phyloP scores from a whole-genome alignment of 1,284 basidiomycete genomes.

The Sanghuangporus weigelae region DNA sequence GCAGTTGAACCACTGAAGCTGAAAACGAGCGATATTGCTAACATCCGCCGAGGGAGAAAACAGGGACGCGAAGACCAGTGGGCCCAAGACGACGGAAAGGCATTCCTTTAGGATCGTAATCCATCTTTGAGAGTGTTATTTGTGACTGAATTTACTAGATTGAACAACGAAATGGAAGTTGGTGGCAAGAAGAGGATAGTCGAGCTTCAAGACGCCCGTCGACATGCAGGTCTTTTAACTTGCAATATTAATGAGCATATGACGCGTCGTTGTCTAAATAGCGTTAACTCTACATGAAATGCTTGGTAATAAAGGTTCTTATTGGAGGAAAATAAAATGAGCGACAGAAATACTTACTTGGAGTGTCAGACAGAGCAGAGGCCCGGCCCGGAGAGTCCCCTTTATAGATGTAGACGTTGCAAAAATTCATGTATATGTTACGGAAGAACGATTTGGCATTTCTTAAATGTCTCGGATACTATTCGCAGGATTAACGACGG shows the following conservation, averaged over 20 bases:
- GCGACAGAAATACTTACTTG: neutral
- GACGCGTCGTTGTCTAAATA: neutral
- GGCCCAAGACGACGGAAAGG: conserved; percentile 70
- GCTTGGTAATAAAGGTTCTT: neutral
- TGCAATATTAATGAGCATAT: neutral
- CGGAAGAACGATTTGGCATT: too few species aligned
- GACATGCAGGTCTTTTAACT: neutral
- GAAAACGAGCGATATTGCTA: conserved; percentile 23
- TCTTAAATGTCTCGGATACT: too few species aligned
- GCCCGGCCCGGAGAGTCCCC: too few species aligned
- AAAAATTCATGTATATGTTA: too few species aligned
- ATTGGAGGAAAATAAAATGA: neutral
- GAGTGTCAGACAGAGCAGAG: neutral
- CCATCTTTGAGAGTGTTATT: neutral
- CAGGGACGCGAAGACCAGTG: conserved; percentile 69
- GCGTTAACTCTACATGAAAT: neutral
- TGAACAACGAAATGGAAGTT: too few species aligned
- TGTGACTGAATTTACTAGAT: too few species aligned
- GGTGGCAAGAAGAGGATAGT: neutral
- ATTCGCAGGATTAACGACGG: too few species aligned
- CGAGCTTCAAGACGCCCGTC: neutral
- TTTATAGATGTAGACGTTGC: too few species aligned
- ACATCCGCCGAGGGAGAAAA: conserved; percentile 83
- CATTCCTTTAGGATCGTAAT: conserved; percentile 38
- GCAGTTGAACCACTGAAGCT: neutral